Evolutionary conservation across 129 eudicot genomes (phyloP).

Genomic region (Artemisia annua): DNA sequence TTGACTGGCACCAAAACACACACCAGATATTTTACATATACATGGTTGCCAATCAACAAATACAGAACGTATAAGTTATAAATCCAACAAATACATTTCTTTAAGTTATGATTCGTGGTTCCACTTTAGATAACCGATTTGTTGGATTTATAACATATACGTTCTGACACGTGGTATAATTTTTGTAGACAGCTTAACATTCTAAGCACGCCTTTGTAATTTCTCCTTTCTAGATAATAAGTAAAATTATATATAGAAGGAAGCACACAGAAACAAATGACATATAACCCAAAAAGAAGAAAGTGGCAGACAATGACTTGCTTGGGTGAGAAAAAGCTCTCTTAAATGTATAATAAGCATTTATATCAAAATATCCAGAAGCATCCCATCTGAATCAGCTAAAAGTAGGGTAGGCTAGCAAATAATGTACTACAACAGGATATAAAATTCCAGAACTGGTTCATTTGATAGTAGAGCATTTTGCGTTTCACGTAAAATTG

Average conservation of each 20-base stretch:
- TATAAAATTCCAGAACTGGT: too few relatives aligned
- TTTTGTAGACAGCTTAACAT: conserved; percentile 14
- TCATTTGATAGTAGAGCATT: too few relatives aligned
- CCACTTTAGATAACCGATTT: too few relatives aligned
- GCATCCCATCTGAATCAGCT: conserved; percentile 4
- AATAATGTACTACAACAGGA: too few relatives aligned
- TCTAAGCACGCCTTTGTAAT: neutral
- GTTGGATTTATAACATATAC: neutral
- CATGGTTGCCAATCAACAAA: too few relatives aligned
- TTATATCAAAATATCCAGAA: neutral
- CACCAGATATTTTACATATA: too few relatives aligned
- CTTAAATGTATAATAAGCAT: neutral
- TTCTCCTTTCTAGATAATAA: neutral
- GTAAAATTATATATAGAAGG: neutral
- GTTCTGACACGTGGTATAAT: conserved; percentile 3
- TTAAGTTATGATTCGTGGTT: too few relatives aligned
- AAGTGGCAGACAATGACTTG: conserved; percentile 10
- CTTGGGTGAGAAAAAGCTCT: neutral
- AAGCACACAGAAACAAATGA: neutral
- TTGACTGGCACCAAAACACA: too few relatives aligned
- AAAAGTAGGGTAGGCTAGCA: neutral
- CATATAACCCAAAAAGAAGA: conserved; percentile 11
- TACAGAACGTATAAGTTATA: too few relatives aligned
- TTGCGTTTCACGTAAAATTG: too few relatives aligned
- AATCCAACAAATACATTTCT: too few relatives aligned